Evolutionary conservation across 768 basidiomycete species (phyloP), one percentile per base, ranked within the genome.

Genomic region (Pisolithus albus): DNA sequence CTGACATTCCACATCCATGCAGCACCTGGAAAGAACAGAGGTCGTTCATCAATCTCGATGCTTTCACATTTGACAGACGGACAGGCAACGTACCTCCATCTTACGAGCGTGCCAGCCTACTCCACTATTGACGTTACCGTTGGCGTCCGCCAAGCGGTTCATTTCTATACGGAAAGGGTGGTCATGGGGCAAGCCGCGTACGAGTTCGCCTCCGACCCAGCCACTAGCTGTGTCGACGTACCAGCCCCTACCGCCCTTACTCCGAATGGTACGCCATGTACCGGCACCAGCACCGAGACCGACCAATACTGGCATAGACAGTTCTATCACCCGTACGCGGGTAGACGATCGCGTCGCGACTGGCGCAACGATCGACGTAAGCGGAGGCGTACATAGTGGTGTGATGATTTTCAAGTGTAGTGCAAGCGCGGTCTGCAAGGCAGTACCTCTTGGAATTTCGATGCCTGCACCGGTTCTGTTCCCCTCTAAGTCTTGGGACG

Each of bases 21-120:
- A 99, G 67, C 21, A 97, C 75, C 87, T 89, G 52, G 26, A 32
- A 32, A 7, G n/a, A n/a, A n/a, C n/a, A n/a, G n/a, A 54, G 38
- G 40, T 39, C 10, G 50, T 28, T 32, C 42, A 58, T 34, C 28
- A 52, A 53, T 28, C 55, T 52, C 26, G 36, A 52, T 16, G 11
- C n/a, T 23, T 24, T 52, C 23, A 24, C 32, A 9, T 21, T 21
- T 24, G 50, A 18, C 32, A 53, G 16, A 18, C 46, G 40, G 16
- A 45, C 54, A 23, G n/a, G 21, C 37, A n/a, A 71, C 84, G 51
- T 60, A 91, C 89, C 81, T 96, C 93, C 90, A 96, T 92, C 72
- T 99, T 99, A 52, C 94, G 73, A 19, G 89, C 84, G 70, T 96
- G 92, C 93, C 94, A 98, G 1, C 95, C 95, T 5, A 95, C 81